A percentile compares a stretch with the other conserved stretches of the same genome.
These are phyloP conservation scores for Phytophthora lateralis DNA, from an alignment of 352 stramenopile species.

Conservation along the genomic window DNA sequence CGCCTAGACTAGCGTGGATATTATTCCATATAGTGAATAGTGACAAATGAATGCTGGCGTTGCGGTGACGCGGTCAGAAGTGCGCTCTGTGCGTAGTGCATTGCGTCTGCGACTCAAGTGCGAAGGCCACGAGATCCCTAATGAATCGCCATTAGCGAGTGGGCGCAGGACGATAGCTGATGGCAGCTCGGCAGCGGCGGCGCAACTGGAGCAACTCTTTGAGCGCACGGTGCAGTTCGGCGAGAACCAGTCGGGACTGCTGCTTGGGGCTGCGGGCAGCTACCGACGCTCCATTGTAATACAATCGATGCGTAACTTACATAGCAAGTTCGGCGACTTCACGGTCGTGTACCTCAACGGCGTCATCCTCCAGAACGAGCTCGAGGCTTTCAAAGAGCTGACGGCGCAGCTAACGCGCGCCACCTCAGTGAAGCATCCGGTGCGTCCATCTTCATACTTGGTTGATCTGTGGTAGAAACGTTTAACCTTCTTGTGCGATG, in stretches of 20 bases:
- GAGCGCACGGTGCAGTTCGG: conserved; percentile 70
- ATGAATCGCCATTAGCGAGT: neutral
- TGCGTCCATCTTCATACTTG: conserved; percentile 14
- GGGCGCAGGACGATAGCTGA: neutral
- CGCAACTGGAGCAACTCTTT: conserved; percentile 65
- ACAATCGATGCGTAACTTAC: conserved; percentile 58
- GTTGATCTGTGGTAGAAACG: neutral
- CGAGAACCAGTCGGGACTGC: conserved; percentile 80
- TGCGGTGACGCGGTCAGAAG: conserved; percentile 24
- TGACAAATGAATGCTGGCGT: neutral
- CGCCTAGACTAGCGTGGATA: too few species aligned
- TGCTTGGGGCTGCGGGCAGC: conserved; percentile 65
- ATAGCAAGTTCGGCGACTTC: conserved; percentile 43
- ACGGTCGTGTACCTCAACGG: conserved; percentile 79
- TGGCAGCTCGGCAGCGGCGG: conserved; percentile 13
- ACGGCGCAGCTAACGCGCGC: conserved; percentile 65
- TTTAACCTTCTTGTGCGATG: neutral
- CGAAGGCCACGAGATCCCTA: conserved; percentile 11
- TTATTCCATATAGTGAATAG: too few species aligned
- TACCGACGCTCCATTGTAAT: conserved; percentile 57
- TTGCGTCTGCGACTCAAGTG: conserved; percentile 48
- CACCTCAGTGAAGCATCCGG: conserved; percentile 64
- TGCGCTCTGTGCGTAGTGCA: conserved; percentile 43
- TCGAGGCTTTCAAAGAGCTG: conserved; percentile 87
- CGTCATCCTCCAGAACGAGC: conserved; percentile 80